Evolutionary conservation across 1,284 basidiomycete species (phyloP).

Genomic region (Coriolopsis trogii): DNA sequence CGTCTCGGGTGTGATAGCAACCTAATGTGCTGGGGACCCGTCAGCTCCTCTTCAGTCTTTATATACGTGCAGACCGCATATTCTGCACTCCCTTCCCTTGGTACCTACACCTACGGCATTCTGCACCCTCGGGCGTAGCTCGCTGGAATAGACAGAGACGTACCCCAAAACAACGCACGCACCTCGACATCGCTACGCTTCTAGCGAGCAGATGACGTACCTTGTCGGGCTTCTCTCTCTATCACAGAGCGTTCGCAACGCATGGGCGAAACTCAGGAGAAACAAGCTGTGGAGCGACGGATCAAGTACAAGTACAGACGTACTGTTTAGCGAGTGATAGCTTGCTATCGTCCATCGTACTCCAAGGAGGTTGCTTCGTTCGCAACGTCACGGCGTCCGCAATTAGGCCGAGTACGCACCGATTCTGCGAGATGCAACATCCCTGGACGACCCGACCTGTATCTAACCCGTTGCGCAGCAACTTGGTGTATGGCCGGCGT

Average conservation of each 20-base stretch:
- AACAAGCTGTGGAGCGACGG: constrained; percentile 5
- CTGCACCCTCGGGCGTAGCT: constrained; percentile 19
- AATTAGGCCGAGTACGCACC: constrained; percentile 18
- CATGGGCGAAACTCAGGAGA: constrained; percentile 8
- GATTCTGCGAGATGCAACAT: not conserved
- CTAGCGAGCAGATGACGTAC: constrained; percentile 3
- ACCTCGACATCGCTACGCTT: constrained; percentile 1
- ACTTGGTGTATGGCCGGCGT: too few relatives aligned
- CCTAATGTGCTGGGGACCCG: too few relatives aligned
- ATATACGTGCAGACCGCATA: constrained; percentile 8
- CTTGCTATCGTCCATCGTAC: too few relatives aligned
- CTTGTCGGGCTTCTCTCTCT: not conserved
- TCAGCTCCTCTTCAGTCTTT: too few relatives aligned
- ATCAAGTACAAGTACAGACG: constrained; percentile 15
- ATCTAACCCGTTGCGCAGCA: too few relatives aligned
- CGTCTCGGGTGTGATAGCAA: not conserved
- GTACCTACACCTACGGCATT: not conserved
- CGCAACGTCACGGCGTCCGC: too few relatives aligned
- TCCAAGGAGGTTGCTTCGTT: too few relatives aligned
- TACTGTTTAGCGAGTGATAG: too few relatives aligned
- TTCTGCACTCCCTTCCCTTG: not conserved
- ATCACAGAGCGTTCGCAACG: not conserved
- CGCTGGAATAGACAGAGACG: constrained; percentile 6
- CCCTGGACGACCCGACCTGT: too few relatives aligned
- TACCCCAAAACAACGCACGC: constrained; percentile 3